Evolutionary conservation across 148 eudicot genomes (phyloP).

Genomic region (Vaccinium darrowii): DNA sequence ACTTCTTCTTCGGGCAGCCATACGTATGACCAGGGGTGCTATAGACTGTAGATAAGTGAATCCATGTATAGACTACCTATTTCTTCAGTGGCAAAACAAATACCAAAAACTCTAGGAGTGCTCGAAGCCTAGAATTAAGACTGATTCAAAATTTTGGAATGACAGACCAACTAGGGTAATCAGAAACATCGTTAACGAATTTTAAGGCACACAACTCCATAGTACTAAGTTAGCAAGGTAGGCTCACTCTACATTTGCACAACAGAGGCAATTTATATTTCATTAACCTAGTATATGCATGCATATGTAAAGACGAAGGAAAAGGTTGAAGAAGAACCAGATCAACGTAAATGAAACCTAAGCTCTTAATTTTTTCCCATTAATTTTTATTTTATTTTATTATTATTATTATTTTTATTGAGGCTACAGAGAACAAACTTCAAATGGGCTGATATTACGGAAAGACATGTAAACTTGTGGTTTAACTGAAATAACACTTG

Average conservation of each 20-base stretch:
- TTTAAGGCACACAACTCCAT: not conserved
- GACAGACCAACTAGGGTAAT: not conserved
- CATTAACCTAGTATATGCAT: not conserved
- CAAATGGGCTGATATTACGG: not conserved
- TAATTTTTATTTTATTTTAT: not conserved
- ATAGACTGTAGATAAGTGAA: not conserved
- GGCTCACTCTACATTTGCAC: not conserved
- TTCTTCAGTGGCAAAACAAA: not conserved
- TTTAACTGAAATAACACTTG: not conserved
- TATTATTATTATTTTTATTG: no score
- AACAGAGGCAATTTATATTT: not conserved
- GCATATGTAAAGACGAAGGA: not conserved
- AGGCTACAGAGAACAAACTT: not conserved
- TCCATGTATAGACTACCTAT: not conserved
- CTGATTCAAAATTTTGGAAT: not conserved
- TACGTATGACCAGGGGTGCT: not conserved
- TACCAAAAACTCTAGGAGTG: not conserved
- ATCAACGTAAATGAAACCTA: not conserved
- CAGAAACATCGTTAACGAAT: not conserved
- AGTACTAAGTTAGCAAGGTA: not conserved
- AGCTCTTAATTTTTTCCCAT: not conserved
- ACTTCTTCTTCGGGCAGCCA: not conserved
- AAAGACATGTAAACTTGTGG: not conserved
- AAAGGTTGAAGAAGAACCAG: slow-evolving; percentile 1
- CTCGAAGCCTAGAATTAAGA: not conserved